These are phyloP conservation scores for Zygoascus hellenicus DNA, from an alignment of 1,139 yeast species.

Conservation along the genomic window DNA sequence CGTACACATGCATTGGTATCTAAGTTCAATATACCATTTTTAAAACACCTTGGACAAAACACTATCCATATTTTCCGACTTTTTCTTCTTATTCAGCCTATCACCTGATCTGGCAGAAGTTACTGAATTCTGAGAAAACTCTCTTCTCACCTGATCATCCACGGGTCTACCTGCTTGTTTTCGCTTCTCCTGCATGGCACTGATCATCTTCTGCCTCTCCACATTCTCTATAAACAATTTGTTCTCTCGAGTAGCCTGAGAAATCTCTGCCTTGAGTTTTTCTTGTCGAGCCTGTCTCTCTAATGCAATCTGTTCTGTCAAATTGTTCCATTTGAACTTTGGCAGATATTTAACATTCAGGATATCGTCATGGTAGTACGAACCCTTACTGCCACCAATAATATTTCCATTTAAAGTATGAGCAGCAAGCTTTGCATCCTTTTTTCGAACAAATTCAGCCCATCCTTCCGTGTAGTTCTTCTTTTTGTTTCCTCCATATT, in stretches of 20 bases:
- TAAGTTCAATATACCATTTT: too few relatives aligned
- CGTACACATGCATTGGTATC: too few relatives aligned
- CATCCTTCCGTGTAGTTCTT: slow-evolving; percentile 89
- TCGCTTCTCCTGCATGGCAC: slow-evolving; percentile 55
- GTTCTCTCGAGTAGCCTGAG: slow-evolving; percentile 83
- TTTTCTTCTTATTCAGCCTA: slow-evolving; percentile 1
- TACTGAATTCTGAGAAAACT: slow-evolving; percentile 30
- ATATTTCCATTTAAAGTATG: slow-evolving; percentile 79
- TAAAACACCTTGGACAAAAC: slow-evolving; percentile 7
- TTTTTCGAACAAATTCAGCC: slow-evolving; percentile 84
- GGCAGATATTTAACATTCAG: slow-evolving; percentile 83
- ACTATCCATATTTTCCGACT: slow-evolving; percentile 4
- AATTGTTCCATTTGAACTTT: slow-evolving; percentile 91
- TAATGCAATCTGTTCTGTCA: slow-evolving; percentile 87
- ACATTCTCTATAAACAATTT: slow-evolving; percentile 78
- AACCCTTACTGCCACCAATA: slow-evolving; percentile 87
- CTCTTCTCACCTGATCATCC: slow-evolving; percentile 22
- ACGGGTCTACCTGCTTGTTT: slow-evolving; percentile 25
- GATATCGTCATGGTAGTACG: slow-evolving; percentile 92
- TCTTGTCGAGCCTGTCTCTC: slow-evolving; percentile 88
- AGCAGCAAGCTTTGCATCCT: slow-evolving; percentile 86
- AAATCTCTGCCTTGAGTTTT: slow-evolving; percentile 77
- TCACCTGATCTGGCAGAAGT: slow-evolving; percentile 15
- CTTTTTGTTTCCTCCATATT: slow-evolving; percentile 93
- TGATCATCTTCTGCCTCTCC: slow-evolving; percentile 77